Evolutionary conservation across 2,329 filamentous ascomycete species (phyloP).

Genomic region (Ophiocordyceps polyrhachis-furcata): DNA sequence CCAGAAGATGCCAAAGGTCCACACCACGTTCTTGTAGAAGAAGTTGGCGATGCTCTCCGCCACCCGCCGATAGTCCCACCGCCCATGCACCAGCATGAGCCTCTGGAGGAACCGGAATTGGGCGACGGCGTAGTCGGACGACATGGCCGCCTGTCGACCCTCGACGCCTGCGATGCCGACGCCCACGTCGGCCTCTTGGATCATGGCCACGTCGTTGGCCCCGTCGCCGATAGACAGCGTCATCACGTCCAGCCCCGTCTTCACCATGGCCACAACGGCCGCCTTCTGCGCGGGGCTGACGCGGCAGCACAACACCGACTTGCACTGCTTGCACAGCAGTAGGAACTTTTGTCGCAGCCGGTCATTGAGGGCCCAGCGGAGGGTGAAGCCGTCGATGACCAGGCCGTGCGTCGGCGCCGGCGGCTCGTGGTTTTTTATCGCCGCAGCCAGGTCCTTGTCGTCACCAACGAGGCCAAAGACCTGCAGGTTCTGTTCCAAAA

Average conservation of each 20-base stretch:
- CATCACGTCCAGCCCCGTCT: slow-evolving; percentile 87
- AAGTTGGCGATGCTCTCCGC: slow-evolving; percentile 94
- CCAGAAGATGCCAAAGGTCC: slow-evolving; percentile 95
- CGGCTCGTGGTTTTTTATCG: slow-evolving; percentile 67
- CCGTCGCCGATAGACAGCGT: slow-evolving; percentile 86
- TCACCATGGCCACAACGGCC: slow-evolving; percentile 90
- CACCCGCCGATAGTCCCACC: slow-evolving; percentile 90
- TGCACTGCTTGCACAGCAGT: slow-evolving; percentile 90
- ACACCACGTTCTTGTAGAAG: slow-evolving; percentile 99
- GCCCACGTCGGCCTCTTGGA: slow-evolving; percentile 91
- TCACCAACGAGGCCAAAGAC: slow-evolving; percentile 66
- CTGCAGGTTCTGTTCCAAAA: slow-evolving; percentile 56
- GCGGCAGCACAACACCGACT: slow-evolving; percentile 89
- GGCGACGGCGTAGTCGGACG: slow-evolving; percentile 85
- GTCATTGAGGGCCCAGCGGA: slow-evolving; percentile 74
- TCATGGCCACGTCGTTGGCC: slow-evolving; percentile 95
- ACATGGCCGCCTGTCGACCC: slow-evolving; percentile 87
- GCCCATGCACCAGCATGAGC: slow-evolving; percentile 73
- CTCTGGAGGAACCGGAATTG: slow-evolving; percentile 81
- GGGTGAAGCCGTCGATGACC: slow-evolving; percentile 84
- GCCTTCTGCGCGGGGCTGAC: slow-evolving; percentile 95
- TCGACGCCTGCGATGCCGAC: slow-evolving; percentile 90
- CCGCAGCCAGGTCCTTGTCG: slow-evolving; percentile 65
- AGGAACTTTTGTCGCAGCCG: slow-evolving; percentile 79
- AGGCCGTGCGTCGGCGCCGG: slow-evolving; percentile 79